Base-by-base conservation (phyloP, 1,139 yeast genomes). In the Meyerozyma smithsonii region DNA sequence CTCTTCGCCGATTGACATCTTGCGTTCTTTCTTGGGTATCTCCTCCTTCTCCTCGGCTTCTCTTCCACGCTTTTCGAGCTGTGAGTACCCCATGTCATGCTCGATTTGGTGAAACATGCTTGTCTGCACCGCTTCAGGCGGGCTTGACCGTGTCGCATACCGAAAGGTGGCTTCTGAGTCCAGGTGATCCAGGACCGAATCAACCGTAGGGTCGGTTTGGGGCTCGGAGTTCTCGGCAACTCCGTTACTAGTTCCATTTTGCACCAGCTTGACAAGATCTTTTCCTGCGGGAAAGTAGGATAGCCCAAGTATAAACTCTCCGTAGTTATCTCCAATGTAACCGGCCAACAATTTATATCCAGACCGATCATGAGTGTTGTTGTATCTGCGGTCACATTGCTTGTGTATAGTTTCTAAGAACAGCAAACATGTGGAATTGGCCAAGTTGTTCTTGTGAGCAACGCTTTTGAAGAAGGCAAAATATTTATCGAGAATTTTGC, bases 351-450 rank as follows among this genome's bases (percentile, higher is more conserved):
- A 44, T 41, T 66, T 67, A 54, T 65, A 78, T 30, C 34, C 34
- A 8, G 34, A 30, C 21, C 34, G 19, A n/a, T 30, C 34, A 11
- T 18, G 21, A 10, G 34, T 11, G 46, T 75, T 11, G 46, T 75
- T 76, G 20, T 56, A 50, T 32, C 65, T 58, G 35, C 64, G 60
- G 28, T 63, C 66, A 41, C 61, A 61, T 49, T 49, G 61, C 38
- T 51, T 59, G 6, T 73, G 55, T 2, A 86, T 59, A 3, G 72
- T 59, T 47, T 79, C 84, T 39, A 88, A 63, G 32, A 90, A 66
- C 51, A 85, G 92, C 39, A 89, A 66, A 48, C 94, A 77, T 3
- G 94, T 74, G 0, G 96, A 87, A 52, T 80, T 85, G 2, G 86
- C 74, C 44, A 90, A 64, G 52, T 81, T 84, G 54, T 84, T 80